Evolutionary conservation across 2,329 filamentous ascomycete genomes (phyloP), one percentile per base, ranked within the genome.

Genomic region (Microsporum audouinii): DNA sequence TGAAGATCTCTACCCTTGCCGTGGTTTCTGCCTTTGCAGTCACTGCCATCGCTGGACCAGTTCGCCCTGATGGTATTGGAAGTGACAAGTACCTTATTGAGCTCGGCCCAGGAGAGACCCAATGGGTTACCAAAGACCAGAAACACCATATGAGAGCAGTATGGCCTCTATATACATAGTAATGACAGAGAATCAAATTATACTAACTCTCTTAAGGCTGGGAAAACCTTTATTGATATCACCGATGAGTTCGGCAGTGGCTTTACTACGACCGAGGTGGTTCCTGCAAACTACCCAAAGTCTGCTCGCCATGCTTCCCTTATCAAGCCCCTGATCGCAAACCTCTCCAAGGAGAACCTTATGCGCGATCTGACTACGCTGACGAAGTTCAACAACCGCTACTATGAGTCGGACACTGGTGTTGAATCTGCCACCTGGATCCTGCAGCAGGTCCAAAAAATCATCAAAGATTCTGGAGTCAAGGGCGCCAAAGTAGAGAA

Each of bases 111-210:
- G 90, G 88, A 61, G 82, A 92, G 71, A 91, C 86, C 29, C 79
- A 82, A 79, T 94, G 89, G 88, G 87, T 96, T 36, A 95, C 89
- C 0, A 92, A 97, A 69, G 89, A 96, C 39, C 86, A 96, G 77
- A 99, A 97, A 76, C 96, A 92, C 91, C 85, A 87, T 73, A 78
- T 97, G 65, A 86, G 88, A 70, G 10, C 31, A 23, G 39, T 60
- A 27, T 51, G 12, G 29, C 12, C 8, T 31, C 17, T n/a, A 2
- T 23, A 27, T 8, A 10, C n/a, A 7, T 1, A 14, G 14, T 5
- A 2, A 33, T 31, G 23, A 31, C 14, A 51, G 3, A 29, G 10
- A 51, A 31, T 5, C 8, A 29, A 2, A 29, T 29, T 51, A 31
- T 51, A n/a, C 27, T 51, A 51, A 51, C 45, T 29, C 8, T 23